Percentiles rank a stretch among this genome's conserved stretches.
These are phyloP conservation scores for Trichoderma virens DNA, from an alignment of 495 filamentous ascomycete genomes.

Conservation along the genomic window DNA sequence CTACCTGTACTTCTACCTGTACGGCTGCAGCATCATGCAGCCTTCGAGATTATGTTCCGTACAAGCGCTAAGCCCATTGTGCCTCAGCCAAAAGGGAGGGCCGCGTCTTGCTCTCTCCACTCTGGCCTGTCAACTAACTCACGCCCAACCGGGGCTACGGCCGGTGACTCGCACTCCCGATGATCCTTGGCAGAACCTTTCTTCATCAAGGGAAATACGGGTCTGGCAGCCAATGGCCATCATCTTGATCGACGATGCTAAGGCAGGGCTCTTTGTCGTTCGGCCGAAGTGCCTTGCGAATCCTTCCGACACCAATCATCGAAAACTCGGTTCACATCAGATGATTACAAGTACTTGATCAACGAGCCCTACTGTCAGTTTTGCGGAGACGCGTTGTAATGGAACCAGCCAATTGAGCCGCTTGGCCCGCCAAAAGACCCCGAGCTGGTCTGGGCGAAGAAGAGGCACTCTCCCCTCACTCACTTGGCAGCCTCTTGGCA, in stretches of 20 bases:
- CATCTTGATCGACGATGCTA: neutral
- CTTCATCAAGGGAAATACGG: neutral
- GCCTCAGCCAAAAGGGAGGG: neutral
- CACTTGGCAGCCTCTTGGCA: too few species aligned
- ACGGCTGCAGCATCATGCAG: neutral
- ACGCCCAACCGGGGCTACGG: too few species aligned
- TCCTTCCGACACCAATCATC: too few species aligned
- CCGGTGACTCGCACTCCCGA: neutral
- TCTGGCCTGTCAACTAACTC: neutral
- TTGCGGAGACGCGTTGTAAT: too few species aligned
- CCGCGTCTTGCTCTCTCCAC: neutral
- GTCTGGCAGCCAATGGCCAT: neutral
- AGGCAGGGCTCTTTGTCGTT: neutral
- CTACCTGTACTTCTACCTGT: neutral
- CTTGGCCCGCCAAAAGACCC: neutral
- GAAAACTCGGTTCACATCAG: too few species aligned
- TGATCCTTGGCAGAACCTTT: neutral
- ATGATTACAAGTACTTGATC: too few species aligned
- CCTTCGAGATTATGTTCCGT: neutral
- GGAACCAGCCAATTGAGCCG: too few species aligned
- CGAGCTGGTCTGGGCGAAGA: neutral
- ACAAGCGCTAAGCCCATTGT: neutral
- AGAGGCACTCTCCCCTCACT: neutral
- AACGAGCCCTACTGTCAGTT: too few species aligned
- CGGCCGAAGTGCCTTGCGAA: neutral